These are phyloP conservation scores for Mallotus nudiflorus DNA, from an alignment of 345 rosid species.

Conservation along the genomic window DNA sequence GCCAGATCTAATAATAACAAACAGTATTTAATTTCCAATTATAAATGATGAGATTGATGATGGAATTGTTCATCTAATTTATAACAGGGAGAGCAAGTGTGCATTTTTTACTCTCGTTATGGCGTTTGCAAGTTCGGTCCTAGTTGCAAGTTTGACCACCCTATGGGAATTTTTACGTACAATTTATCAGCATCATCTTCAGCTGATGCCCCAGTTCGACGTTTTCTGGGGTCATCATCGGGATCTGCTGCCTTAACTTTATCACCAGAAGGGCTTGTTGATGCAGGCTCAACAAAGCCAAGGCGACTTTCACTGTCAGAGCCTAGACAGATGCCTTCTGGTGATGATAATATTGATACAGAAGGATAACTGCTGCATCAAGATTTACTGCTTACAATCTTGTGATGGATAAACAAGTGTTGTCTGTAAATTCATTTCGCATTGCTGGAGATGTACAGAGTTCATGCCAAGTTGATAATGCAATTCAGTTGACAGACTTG, in stretches of 20 bases:
- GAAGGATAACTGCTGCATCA: constrained; percentile 49
- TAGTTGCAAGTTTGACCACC: constrained; percentile 98
- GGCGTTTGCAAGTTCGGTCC: constrained; percentile 99
- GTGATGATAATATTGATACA: constrained; percentile 66
- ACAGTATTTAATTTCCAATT: too few species aligned
- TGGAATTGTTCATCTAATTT: constrained; percentile 15
- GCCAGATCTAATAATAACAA: background rate
- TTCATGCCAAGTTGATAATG: constrained; percentile 41
- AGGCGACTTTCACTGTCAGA: constrained; percentile 72
- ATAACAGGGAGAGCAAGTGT: constrained; percentile 84
- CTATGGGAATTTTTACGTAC: constrained; percentile 79
- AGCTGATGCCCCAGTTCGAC: constrained; percentile 49
- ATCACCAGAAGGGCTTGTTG: constrained; percentile 69
- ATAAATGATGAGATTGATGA: constrained; percentile 27
- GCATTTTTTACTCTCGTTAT: constrained; percentile 91
- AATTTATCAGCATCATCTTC: constrained; percentile 56
- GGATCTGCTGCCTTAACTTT: constrained; percentile 52
- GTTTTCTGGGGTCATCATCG: constrained; percentile 55
- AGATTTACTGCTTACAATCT: constrained; percentile 22
- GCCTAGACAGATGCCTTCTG: constrained; percentile 73
- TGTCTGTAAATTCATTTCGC: constrained; percentile 62
- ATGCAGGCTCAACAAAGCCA: constrained; percentile 55
- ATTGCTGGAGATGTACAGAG: constrained; percentile 57
- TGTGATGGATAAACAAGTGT: constrained; percentile 37
- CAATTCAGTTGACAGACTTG: constrained; percentile 41